These are phyloP conservation scores for Ichthyophthirius multifiliis DNA, from an alignment of 169 alveolate species.

Conservation along the genomic window DNA sequence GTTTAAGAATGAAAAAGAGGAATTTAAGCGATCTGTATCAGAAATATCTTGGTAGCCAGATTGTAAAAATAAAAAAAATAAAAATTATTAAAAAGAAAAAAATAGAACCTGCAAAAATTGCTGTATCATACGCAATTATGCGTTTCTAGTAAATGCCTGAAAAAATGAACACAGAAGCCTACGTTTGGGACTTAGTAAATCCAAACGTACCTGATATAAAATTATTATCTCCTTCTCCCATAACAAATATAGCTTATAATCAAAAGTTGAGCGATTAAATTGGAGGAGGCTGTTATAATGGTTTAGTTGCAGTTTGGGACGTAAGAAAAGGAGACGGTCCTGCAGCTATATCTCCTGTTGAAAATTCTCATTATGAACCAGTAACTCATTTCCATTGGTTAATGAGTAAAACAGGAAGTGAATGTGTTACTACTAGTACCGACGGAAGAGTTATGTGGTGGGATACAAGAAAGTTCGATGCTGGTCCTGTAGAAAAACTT, in stretches of 20 bases:
- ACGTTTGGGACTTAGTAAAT: conserved; percentile 88
- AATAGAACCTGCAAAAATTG: conserved; percentile 74
- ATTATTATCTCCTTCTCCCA: conserved; percentile 55
- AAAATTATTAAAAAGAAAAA: not conserved
- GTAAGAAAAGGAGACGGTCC: conserved; percentile 79
- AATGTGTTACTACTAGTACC: conserved; percentile 87
- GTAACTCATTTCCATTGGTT: conserved; percentile 92
- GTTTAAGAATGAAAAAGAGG: conserved; percentile 81
- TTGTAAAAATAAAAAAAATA: not conserved
- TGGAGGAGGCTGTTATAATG: conserved; percentile 92
- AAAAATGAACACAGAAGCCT: conserved; percentile 85
- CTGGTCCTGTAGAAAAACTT: conserved; percentile 62
- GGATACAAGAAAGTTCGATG: conserved; percentile 86
- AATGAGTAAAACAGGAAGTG: conserved; percentile 88
- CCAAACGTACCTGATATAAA: conserved; percentile 86
- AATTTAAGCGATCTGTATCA: conserved; percentile 79
- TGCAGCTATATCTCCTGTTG: conserved; percentile 76
- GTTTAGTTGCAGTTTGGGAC: conserved; percentile 88
- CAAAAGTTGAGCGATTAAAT: conserved; percentile 83
- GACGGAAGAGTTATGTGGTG: conserved; percentile 93
- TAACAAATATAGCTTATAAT: conserved; percentile 76
- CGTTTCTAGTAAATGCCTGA: conserved; percentile 91
- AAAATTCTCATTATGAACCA: conserved; percentile 91
- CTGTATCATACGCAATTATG: conserved; percentile 87
- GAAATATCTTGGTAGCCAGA: conserved; percentile 92